phyloP scores from a whole-genome alignment of 768 basidiomycete genomes.

The Rubroboletus pulcherrimus region DNA sequence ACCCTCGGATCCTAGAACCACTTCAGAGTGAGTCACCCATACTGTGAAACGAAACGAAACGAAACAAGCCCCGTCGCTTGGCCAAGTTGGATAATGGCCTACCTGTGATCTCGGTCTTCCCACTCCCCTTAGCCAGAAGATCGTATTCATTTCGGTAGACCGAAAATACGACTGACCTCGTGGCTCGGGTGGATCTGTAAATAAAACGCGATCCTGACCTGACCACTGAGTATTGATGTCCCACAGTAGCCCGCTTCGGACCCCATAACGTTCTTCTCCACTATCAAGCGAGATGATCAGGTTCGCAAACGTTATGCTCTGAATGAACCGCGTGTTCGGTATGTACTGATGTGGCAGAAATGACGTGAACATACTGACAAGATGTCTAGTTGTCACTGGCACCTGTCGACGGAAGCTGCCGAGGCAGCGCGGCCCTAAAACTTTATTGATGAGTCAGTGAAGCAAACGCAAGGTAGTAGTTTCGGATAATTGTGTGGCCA shows the following conservation, averaged over 20 bases:
- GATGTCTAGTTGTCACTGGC: neutral
- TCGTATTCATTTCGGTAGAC: neutral
- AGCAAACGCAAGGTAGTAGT: neutral
- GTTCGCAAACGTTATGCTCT: constrained; percentile 6
- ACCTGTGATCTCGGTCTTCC: neutral
- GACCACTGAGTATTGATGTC: constrained; percentile 2
- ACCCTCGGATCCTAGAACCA: neutral
- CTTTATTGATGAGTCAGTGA: constrained; percentile 1
- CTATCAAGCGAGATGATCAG: constrained; percentile 16
- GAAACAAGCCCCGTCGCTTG: neutral
- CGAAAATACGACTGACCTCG: constrained; percentile 1
- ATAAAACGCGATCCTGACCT: constrained; percentile 2
- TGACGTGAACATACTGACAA: neutral
- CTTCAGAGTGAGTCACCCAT: neutral
- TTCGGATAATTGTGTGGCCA: constrained; percentile 3
- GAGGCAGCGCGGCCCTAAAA: neutral
- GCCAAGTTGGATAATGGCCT: neutral
- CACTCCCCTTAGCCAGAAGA: neutral
- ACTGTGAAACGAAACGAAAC: neutral
- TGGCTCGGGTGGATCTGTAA: constrained; percentile 2
- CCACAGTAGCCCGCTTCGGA: constrained; percentile 16
- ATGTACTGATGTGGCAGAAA: constrained; percentile 4
- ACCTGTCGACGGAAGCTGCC: neutral
- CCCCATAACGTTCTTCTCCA: constrained; percentile 25
- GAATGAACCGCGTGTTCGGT: constrained; percentile 4